These are phyloP conservation scores for Mesembryanthemum crystallinum DNA, from an alignment of 148 eudicot species.

Conservation along the genomic window DNA sequence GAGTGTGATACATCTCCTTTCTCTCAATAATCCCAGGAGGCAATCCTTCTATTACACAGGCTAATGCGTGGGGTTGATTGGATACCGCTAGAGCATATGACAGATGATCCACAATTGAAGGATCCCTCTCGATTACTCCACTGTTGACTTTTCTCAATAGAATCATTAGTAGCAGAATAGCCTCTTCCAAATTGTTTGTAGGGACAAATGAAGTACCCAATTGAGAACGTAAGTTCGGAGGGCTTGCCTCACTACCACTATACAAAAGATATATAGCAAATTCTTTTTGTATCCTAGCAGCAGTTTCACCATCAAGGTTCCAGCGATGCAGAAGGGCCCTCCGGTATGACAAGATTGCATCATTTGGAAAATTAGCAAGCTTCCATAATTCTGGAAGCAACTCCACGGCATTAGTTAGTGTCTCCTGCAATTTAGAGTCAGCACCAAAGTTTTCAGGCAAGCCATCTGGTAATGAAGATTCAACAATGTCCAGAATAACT, in stretches of 20 bases:
- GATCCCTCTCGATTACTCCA: slow-evolving; percentile 77
- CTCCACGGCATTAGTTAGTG: slow-evolving; percentile 63
- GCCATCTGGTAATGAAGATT: slow-evolving; percentile 86
- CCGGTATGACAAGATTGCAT: slow-evolving; percentile 68
- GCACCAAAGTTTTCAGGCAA: slow-evolving; percentile 70
- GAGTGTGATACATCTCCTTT: slow-evolving; percentile 55
- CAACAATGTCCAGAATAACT: slow-evolving; percentile 83
- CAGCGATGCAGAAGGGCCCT: slow-evolving; percentile 68
- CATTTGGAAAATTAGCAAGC: slow-evolving; percentile 59
- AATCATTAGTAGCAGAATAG: slow-evolving; percentile 69
- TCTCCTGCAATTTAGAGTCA: slow-evolving; percentile 87
- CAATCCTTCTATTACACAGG: slow-evolving; percentile 72
- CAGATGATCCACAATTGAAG: slow-evolving; percentile 80
- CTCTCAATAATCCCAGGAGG: slow-evolving; percentile 58
- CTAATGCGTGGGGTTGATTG: slow-evolving; percentile 55
- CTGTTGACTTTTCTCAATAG: slow-evolving; percentile 52
- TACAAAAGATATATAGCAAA: slow-evolving; percentile 87
- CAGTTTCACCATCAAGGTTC: slow-evolving; percentile 67
- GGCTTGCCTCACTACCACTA: slow-evolving; percentile 64
- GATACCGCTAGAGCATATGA: slow-evolving; percentile 72
- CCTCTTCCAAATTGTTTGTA: slow-evolving; percentile 78
- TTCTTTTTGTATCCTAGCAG: slow-evolving; percentile 71
- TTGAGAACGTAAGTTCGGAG: slow-evolving; percentile 62
- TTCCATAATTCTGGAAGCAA: slow-evolving; percentile 89
- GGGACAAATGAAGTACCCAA: slow-evolving; percentile 69